Conservation (phyloP, 306 rosid species). For the Calophaca sinica region DNA sequence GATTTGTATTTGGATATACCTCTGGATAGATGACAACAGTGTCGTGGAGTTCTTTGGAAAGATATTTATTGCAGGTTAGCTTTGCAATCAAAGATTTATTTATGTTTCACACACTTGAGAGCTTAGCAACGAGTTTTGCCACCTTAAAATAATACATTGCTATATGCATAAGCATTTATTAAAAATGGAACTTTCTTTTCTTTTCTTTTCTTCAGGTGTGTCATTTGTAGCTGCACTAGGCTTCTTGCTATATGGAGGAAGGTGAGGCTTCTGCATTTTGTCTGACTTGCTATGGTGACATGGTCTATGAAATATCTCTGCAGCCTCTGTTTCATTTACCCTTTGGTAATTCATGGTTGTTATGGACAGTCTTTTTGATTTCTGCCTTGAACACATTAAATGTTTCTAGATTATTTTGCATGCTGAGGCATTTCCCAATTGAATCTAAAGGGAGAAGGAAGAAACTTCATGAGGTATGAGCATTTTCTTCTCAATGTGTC, state of each 20-base stretch:
- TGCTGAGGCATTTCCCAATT: slow-evolving; percentile 96
- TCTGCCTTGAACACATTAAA: neutral
- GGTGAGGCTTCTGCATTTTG: slow-evolving; percentile 64
- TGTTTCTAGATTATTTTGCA: slow-evolving; percentile 80
- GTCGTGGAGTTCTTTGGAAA: slow-evolving; percentile 71
- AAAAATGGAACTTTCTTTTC: neutral
- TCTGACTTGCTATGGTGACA: slow-evolving; percentile 20
- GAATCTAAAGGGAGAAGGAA: slow-evolving; percentile 99
- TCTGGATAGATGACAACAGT: slow-evolving; percentile 72
- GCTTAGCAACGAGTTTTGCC: slow-evolving; percentile 38
- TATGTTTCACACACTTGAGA: slow-evolving; percentile 33
- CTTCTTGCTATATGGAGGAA: slow-evolving; percentile 95
- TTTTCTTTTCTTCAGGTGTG: slow-evolving; percentile 59
- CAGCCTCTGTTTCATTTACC: slow-evolving; percentile 34
- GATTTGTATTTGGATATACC: slow-evolving; percentile 91
- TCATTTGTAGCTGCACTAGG: slow-evolving; percentile 92
- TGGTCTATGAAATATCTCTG: slow-evolving; percentile 35
- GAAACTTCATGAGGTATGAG: slow-evolving; percentile 92
- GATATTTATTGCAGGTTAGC: slow-evolving; percentile 90
- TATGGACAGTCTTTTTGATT: neutral
- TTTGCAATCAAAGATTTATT: slow-evolving; percentile 25
- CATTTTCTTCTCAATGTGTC: slow-evolving; percentile 44
- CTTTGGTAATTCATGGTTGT: slow-evolving; percentile 31
- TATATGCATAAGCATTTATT: slow-evolving; percentile 18
- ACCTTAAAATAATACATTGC: slow-evolving; percentile 20